phyloP scores from a whole-genome alignment of 1,284 basidiomycete species.

The Rhizoctonia solani region DNA sequence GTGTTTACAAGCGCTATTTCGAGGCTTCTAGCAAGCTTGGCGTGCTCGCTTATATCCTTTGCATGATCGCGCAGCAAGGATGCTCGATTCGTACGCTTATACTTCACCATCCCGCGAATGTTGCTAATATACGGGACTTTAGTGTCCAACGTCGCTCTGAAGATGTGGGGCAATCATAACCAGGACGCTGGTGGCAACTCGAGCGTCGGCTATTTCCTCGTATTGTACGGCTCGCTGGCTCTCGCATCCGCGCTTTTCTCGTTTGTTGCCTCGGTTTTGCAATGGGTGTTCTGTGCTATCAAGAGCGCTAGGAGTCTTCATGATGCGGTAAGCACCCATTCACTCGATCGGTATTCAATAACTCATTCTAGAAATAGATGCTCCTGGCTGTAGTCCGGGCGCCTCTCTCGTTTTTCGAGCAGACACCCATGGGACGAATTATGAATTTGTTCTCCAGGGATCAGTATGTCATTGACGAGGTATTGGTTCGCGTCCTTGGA shows the following conservation, averaged over 20 bases:
- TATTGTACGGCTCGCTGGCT: conserved; percentile 66
- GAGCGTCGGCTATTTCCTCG: conserved; percentile 61
- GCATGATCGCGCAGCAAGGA: conserved; percentile 54
- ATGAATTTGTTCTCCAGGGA: conserved; percentile 92
- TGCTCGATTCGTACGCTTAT: conserved; percentile 44
- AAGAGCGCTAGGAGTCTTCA: conserved; percentile 76
- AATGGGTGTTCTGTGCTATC: conserved; percentile 81
- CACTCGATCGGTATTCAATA: conserved; percentile 38
- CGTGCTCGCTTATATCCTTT: conserved; percentile 67
- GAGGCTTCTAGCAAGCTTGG: conserved; percentile 76
- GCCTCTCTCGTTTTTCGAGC: conserved; percentile 86
- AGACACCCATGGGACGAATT: conserved; percentile 80
- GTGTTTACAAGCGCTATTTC: conserved; percentile 81
- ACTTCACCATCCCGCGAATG: not conserved
- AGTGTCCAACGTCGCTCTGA: conserved; percentile 67
- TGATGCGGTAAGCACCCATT: conserved; percentile 59
- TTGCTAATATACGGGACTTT: not conserved
- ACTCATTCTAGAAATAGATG: conserved; percentile 56
- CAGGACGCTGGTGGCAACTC: conserved; percentile 60
- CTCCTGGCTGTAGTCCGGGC: conserved; percentile 76
- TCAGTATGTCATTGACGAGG: conserved; percentile 86
- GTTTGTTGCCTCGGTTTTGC: conserved; percentile 60
- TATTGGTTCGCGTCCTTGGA: conserved; percentile 73
- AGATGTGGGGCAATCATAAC: conserved; percentile 83
- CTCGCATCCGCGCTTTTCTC: conserved; percentile 58